Evolutionary conservation across 2,329 filamentous ascomycete genomes (phyloP), one percentile per base, ranked within the genome.

Genomic region (Beauveria rudraprayagi): DNA sequence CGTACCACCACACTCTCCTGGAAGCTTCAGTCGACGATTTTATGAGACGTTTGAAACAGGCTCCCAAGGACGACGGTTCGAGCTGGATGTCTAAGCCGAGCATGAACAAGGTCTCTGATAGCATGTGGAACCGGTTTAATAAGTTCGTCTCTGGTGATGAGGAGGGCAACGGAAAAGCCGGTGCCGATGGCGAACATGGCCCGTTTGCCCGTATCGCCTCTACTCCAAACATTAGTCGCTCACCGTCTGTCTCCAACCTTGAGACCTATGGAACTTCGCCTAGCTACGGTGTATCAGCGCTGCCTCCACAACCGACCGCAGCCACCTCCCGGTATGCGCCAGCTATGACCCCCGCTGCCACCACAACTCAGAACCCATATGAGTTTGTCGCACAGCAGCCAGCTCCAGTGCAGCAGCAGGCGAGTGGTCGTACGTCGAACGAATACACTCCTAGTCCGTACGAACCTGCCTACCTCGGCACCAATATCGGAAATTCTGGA

Each of bases 131-230:
- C 65, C 91, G 89, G 62, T 97, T 99, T 76, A 97, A 92, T 75
- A 97, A 92, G 69, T 99, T 99, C 70, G 92, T 99, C 63, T 87
- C 90, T 56, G 95, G 94, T 16, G 93, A 97, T 63, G 93, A 97
- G 60, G 84, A 84, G 57, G 92, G 96, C 56, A 79, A 80, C 40
- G 79, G 79, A 10, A 51, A 61, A 43, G 84, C 83, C 0, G 81
- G 81, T 59, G 83, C 79, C 9, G 84, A 83, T 50, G 79, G 73
- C 40, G 88, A 90, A 63, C 74, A 82, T 57, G 91, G 92, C 0
- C 92, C 91, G 1, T 97, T 99, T 72, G 88, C 90, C 8, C 88
- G 88, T 59, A 85, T 97, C 57, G 81, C 89, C 30, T 85, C 86
- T 34, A 90, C 89, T 2, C 89, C 90, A 7, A 88, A 83, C 2